Base-by-base conservation (phyloP, 495 filamentous ascomycete genomes). In the Hypoxylon cercidicola region DNA sequence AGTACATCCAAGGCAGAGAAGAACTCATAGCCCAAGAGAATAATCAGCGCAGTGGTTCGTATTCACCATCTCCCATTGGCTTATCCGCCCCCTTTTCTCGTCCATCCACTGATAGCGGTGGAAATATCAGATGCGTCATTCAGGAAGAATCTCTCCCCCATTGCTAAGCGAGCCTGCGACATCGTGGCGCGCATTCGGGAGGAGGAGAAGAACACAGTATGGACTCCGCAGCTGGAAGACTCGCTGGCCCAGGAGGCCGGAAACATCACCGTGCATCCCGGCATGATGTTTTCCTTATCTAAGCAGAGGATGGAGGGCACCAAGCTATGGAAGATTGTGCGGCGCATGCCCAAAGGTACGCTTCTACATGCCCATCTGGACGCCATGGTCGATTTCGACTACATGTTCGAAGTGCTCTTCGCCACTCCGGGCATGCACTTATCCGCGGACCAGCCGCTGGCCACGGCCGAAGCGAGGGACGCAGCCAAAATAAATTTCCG, bases 301-400 rank as follows among this genome's bases (percentile, higher is more conserved):
- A 92, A 90, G 72, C 83, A 87, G 19, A 81, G 85, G 9, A 93
- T 97, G 87, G 90, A 94, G 72, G 81, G 81, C 63, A 93, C 90
- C 5, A 88, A 88, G 67, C 81, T 97, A 9, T 98, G 93, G 92
- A 83, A 84, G 62, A 95, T 97, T 53, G 84, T 97, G 3, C 82
- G 88, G 47, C 83, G 78, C 41, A 90, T 99, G 90, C 95, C 95
- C 18, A 98, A 99, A 72, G 95, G 95, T 3, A 87, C 90, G 4
- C 82, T 98, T 8, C 75, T 98, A 52, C 93, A 97, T 77, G 90
- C 92, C 6, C 92, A 97, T 76, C 75, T 95, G 52, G 89, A 95
- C 72, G 91, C 92, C 60, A 94, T 96, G 88, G 89, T 95, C 48
- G 91, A 97, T 69, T 82, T 91, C 44, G 89, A 91, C 60, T 94